Base-by-base conservation (phyloP, 139 green algal genomes). In the Ettlia oleoabundans region DNA sequence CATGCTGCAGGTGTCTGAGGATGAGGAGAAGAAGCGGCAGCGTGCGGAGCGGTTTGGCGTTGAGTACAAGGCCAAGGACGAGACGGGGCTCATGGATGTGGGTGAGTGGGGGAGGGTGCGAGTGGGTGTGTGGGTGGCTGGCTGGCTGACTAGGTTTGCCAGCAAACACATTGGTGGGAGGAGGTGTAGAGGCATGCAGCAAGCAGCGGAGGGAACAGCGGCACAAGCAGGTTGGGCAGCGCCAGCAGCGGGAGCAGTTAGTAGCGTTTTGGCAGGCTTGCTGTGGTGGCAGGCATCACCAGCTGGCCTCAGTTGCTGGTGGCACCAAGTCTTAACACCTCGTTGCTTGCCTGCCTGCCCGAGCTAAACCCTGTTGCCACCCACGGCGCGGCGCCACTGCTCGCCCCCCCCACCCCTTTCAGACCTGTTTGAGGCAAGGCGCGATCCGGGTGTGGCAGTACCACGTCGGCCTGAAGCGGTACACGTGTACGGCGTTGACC, bases 401-500 rank as follows among this genome's bases (percentile, higher is more conserved):
- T 9, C 10, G 6, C 33, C 24, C 2, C 19, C 73, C 22, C 38
- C 55, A 32, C 0, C 38, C 55, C n/a, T 28, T 30, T 13, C 75
- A 81, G 53, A 84, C 67, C 64, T 84, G 52, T 69, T 77, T 61
- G 67, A 84, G 78, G 43, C 37, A 3, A 66, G 76, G 41, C 21
- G 22, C 2, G 76, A 82, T 24, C 62, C 63, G 1, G 33, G 28
- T 0, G 18, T 40, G 24, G 42, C 40, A 15, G 75, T 81, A 38
- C 75, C 75, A 19, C 75, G 75, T 33, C 85, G 92, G 24, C 81
- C 81, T 4, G 88, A 93, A 26, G 91, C 89, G 0, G 83, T 96
- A 37, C 92, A 97, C 88, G 69, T 98, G 62, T 97, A 97, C 80
- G 95, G 95, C 30, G 90, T 97, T 18, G 94, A 97, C 88, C 67